These are phyloP conservation scores for Xylariaceae sp. DNA, from an alignment of 2,329 filamentous ascomycete genomes.

Conservation along the genomic window DNA sequence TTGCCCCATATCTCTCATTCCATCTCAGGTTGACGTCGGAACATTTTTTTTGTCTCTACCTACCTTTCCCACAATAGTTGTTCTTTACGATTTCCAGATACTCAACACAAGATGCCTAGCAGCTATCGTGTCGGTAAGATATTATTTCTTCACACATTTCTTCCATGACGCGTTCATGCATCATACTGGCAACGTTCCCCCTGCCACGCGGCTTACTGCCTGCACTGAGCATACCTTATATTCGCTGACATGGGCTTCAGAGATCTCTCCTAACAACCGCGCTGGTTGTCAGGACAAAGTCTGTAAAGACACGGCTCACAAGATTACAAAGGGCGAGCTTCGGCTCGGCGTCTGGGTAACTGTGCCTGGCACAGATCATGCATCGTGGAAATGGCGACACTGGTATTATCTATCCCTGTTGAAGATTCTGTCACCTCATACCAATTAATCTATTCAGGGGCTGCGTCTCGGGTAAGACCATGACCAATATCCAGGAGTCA, in stretches of 20 bases:
- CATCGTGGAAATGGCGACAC: slow-evolving; percentile 75
- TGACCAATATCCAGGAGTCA: slow-evolving; percentile 60
- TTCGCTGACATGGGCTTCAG: slow-evolving; percentile 37
- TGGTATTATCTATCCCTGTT: slow-evolving; percentile 55
- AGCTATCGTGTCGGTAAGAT: slow-evolving; percentile 11
- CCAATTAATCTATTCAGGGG: slow-evolving; percentile 55
- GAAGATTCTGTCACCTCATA: slow-evolving; percentile 1
- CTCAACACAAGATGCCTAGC: background rate
- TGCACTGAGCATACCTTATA: background rate
- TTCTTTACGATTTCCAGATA: background rate
- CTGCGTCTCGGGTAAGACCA: slow-evolving; percentile 74
- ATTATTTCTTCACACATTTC: background rate
- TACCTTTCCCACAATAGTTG: background rate
- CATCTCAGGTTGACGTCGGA: slow-evolving; percentile 3
- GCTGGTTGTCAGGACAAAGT: slow-evolving; percentile 68
- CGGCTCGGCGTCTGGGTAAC: slow-evolving; percentile 72
- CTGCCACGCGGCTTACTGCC: too few relatives aligned
- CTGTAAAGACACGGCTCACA: slow-evolving; percentile 66
- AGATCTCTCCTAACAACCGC: slow-evolving; percentile 65
- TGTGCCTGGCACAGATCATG: slow-evolving; percentile 47
- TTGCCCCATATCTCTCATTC: slow-evolving; percentile 1
- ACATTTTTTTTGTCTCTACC: background rate
- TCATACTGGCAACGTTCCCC: too few relatives aligned
- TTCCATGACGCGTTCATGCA: too few relatives aligned
- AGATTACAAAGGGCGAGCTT: slow-evolving; percentile 75